Percentiles rank a stretch among this genome's conserved stretches.
Conservation (phyloP, 257 asterid species). For the Solanum habrochaites region DNA sequence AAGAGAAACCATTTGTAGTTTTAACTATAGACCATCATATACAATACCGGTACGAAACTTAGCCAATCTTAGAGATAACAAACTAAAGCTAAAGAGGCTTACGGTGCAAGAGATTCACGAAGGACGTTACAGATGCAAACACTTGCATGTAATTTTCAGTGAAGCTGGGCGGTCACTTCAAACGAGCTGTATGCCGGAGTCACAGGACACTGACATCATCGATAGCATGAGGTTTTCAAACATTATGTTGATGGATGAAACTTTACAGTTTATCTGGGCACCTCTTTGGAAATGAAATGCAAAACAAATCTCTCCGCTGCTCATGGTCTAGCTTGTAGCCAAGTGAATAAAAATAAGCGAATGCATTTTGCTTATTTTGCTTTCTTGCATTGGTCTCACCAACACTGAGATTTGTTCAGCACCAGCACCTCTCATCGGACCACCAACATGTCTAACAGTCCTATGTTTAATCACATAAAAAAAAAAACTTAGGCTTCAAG, state of each 20-base stretch:
- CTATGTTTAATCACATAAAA: conserved; percentile 15
- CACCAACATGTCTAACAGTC: conserved; percentile 93
- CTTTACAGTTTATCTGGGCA: conserved; percentile 66
- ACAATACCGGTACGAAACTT: neutral
- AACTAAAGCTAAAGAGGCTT: conserved; percentile 19
- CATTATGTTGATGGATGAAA: conserved; percentile 85
- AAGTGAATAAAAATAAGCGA: conserved; percentile 70
- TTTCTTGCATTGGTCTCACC: conserved; percentile 71
- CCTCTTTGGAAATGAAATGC: conserved; percentile 82
- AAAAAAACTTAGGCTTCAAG: neutral
- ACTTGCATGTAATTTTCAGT: conserved; percentile 82
- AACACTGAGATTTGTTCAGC: conserved; percentile 85
- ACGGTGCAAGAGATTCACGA: conserved; percentile 98
- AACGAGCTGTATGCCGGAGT: conserved; percentile 96
- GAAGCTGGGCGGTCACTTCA: conserved; percentile 95
- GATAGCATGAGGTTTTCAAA: conserved; percentile 73
- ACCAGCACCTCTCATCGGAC: conserved; percentile 89
- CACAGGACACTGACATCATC: conserved; percentile 85
- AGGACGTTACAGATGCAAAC: conserved; percentile 65
- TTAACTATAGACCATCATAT: neutral
- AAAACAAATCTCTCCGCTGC: conserved; percentile 77
- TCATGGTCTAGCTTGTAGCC: conserved; percentile 91
- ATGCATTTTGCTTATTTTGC: conserved; percentile 86
- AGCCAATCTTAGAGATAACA: neutral
- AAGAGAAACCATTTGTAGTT: neutral